Conservation (phyloP, 768 basidiomycete species). For the Hygrophoropsis aurantiaca region DNA sequence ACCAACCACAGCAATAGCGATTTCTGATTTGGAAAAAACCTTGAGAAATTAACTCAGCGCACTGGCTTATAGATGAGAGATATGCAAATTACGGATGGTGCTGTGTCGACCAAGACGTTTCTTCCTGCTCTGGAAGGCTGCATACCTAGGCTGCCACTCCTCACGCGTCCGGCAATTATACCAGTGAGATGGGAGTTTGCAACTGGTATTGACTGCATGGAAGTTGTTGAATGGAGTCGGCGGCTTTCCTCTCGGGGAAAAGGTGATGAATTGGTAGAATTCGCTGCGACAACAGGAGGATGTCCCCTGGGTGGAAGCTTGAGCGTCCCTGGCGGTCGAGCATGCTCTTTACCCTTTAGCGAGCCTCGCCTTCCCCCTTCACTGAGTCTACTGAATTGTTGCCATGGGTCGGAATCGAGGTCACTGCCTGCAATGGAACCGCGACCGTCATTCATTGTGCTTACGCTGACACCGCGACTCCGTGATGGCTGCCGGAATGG, state of each 20-base stretch:
- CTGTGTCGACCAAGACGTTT: constrained; percentile 15
- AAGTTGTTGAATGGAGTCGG: constrained; percentile 38
- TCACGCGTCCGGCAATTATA: constrained; percentile 45
- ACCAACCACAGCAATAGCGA: constrained; percentile 80
- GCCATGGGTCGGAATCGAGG: constrained; percentile 56
- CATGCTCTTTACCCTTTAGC: constrained; percentile 44
- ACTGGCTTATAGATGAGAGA: neutral
- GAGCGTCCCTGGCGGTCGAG: constrained; percentile 54
- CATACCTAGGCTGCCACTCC: constrained; percentile 63
- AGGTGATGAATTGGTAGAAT: constrained; percentile 34
- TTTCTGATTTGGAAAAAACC: constrained; percentile 26
- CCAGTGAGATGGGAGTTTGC: constrained; percentile 28
- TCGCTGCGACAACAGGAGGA: constrained; percentile 37
- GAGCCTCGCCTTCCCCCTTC: constrained; percentile 50
- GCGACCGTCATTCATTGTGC: constrained; percentile 43
- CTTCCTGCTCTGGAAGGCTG: constrained; percentile 28
- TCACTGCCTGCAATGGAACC: constrained; percentile 40
- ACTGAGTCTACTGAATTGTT: constrained; percentile 37
- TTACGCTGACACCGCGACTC: constrained; percentile 56
- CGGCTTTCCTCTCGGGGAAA: constrained; percentile 38
- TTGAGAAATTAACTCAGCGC: constrained; percentile 11
- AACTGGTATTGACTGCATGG: constrained; percentile 36
- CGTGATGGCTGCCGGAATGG: constrained; percentile 39
- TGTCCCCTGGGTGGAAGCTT: constrained; percentile 59
- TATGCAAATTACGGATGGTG: constrained; percentile 23